Conservation (phyloP, 1,284 basidiomycete species). For the Mycosarcoma maydis region DNA sequence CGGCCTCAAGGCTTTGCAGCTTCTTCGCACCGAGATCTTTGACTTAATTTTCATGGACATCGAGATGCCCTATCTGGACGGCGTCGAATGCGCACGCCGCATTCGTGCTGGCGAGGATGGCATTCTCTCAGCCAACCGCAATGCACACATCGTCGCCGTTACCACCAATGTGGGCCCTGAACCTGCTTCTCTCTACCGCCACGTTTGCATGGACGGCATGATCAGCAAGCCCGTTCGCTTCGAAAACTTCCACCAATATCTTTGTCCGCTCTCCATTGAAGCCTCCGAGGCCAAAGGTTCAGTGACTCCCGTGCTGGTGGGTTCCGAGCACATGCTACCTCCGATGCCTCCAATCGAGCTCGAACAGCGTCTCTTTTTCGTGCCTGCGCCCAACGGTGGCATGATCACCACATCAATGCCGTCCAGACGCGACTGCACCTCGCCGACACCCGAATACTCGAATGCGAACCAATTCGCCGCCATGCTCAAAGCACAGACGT, state of each 20-base stretch:
- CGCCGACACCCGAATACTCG: slow-evolving; percentile 18
- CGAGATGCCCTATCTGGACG: slow-evolving; percentile 58
- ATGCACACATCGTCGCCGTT: slow-evolving; percentile 49
- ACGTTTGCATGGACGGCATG: slow-evolving; percentile 52
- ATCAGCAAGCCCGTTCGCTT: slow-evolving; percentile 57
- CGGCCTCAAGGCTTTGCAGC: slow-evolving; percentile 57
- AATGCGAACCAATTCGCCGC: slow-evolving; percentile 40
- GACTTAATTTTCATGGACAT: slow-evolving; percentile 61
- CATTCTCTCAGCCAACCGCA: slow-evolving; percentile 46
- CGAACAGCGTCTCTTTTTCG: slow-evolving; percentile 43
- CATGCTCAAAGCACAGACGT: slow-evolving; percentile 50
- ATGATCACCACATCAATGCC: slow-evolving; percentile 12
- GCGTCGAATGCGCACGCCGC: slow-evolving; percentile 50
- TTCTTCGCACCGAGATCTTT: slow-evolving; percentile 52
- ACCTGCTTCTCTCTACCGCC: slow-evolving; percentile 46
- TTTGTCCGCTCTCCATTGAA: slow-evolving; percentile 44
- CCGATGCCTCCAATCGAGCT: slow-evolving; percentile 43
- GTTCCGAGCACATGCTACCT: slow-evolving; percentile 23
- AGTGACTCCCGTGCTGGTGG: slow-evolving; percentile 27
- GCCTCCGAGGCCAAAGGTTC: slow-evolving; percentile 21
- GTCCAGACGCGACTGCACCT: slow-evolving; percentile 5
- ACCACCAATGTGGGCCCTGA: slow-evolving; percentile 52
- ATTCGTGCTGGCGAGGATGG: slow-evolving; percentile 54
- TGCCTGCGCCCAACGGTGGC: slow-evolving; percentile 22
- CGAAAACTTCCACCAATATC: slow-evolving; percentile 44